These are phyloP conservation scores for Cairneyella variabilis DNA, from an alignment of 495 filamentous ascomycete genomes.

Conservation along the genomic window DNA sequence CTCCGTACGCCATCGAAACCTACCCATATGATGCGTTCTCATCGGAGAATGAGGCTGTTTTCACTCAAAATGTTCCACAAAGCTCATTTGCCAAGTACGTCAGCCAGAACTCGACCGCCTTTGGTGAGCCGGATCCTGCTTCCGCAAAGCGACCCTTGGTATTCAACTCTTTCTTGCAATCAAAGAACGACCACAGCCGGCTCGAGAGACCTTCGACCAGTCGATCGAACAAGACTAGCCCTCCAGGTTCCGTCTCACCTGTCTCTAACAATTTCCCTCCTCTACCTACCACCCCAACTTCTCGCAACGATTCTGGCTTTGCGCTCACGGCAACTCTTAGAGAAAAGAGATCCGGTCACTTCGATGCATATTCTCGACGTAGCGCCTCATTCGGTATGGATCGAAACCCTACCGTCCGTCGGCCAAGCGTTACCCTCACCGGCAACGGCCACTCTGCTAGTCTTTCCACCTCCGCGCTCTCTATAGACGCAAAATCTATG, in stretches of 20 bases:
- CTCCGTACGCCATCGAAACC: slow-evolving; percentile 86
- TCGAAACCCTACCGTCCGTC: slow-evolving; percentile 58
- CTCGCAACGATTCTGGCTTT: slow-evolving; percentile 87
- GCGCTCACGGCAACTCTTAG: slow-evolving; percentile 77
- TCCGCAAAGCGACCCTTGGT: slow-evolving; percentile 49
- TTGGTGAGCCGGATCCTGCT: slow-evolving; percentile 60
- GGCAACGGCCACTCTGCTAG: slow-evolving; percentile 75
- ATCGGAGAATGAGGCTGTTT: slow-evolving; percentile 78
- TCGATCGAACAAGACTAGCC: slow-evolving; percentile 70
- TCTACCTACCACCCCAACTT: slow-evolving; percentile 67
- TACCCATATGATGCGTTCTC: slow-evolving; percentile 87
- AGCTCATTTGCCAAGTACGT: slow-evolving; percentile 80
- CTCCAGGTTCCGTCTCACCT: slow-evolving; percentile 83
- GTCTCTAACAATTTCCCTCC: slow-evolving; percentile 75
- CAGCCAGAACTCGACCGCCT: slow-evolving; percentile 80
- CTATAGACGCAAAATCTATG: slow-evolving; percentile 68
- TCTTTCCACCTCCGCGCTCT: slow-evolving; percentile 78
- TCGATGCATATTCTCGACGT: slow-evolving; percentile 76
- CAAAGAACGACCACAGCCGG: slow-evolving; percentile 60
- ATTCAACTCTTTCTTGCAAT: slow-evolving; percentile 88
- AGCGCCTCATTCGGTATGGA: slow-evolving; percentile 90
- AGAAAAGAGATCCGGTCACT: slow-evolving; percentile 94
- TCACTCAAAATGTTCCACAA: slow-evolving; percentile 61
- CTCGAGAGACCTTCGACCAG: slow-evolving; percentile 76
- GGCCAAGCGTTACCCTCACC: slow-evolving; percentile 81